phyloP scores from a whole-genome alignment of 805 yeast species.

The Metschnikowia drakensbergensis region DNA sequence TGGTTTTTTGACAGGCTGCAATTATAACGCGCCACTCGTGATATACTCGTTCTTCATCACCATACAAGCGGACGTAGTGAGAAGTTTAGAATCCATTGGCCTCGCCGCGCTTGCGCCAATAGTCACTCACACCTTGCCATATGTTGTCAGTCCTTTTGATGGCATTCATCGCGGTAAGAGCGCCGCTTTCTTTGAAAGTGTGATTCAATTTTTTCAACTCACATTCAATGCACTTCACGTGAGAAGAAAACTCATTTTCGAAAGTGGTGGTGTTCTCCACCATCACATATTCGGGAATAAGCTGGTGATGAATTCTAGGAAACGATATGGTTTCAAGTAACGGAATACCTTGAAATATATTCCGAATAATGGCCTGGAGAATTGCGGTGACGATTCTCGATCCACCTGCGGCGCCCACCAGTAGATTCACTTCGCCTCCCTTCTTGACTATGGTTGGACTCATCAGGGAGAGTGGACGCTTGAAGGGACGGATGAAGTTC shows the following conservation, averaged over 20 bases:
- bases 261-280: slow-evolving; percentile 52
- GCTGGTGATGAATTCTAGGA: slow-evolving; percentile 88
- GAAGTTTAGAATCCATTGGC: slow-evolving; percentile 56
- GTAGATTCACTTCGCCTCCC: slow-evolving; percentile 35
- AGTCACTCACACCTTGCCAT: slow-evolving; percentile 80
- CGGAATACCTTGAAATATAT: slow-evolving; percentile 53
- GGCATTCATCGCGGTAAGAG: slow-evolving; percentile 42
- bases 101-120: slow-evolving; percentile 80
- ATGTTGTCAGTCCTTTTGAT: slow-evolving; percentile 39
- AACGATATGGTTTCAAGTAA: slow-evolving; percentile 66
- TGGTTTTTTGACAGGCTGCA: background rate
- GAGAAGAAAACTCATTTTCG: slow-evolving; percentile 26
- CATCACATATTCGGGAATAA: slow-evolving; percentile 65
- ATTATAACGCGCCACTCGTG: background rate
- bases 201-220: slow-evolving; percentile 44
- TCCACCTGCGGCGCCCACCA: slow-evolving; percentile 94
- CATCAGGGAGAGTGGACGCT: slow-evolving; percentile 81
- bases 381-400: slow-evolving; percentile 80
- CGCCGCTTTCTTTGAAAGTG: slow-evolving; percentile 30
- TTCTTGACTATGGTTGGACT: slow-evolving; percentile 60
- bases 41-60: too few relatives aligned
- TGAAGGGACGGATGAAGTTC: slow-evolving; percentile 71
- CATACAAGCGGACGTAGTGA: background rate
- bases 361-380: slow-evolving; percentile 72
- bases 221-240: slow-evolving; percentile 4